Base-by-base conservation (phyloP, 2,329 filamentous ascomycete species). In the Claviceps purpurea region DNA sequence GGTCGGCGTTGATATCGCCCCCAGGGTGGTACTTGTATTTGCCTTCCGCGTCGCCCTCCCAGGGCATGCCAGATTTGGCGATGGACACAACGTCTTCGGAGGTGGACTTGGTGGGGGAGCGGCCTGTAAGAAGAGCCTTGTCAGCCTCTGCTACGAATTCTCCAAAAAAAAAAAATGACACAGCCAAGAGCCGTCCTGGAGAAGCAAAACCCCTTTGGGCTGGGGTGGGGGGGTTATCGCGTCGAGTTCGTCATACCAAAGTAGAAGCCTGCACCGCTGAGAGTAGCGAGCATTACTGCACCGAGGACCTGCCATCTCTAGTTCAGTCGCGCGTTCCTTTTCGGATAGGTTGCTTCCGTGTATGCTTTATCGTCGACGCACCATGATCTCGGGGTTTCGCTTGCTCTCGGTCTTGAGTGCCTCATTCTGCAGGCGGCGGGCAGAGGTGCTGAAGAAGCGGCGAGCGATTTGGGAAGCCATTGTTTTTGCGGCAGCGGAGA, bases 251-350 rank as follows among this genome's bases (percentile, higher is more conserved):
- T 20, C 66, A 66, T 78, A 87, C 85, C 85, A 64, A 93, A 87
- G 74, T 90, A 89, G 82, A 84, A 95, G 68, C 91, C 91, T 60
- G 88, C 91, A 62, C 93, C 82, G 65, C 84, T 83, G 65, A 96
- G 86, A 63, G 88, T 86, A 68, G 84, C 84, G 63, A 85, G 83
- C 89, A 97, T 95, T 69, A 97, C 84, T 65, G 82, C 87, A 58
- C 90, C 80, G 59, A 98, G 85, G 65, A 97, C 82, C 93, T 97
- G 18, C 13, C 37, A 54, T 40, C 41, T 18, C 8, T 42, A 34
- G 42, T 50, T 37, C 52, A 47, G 11, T 44, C 30, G 43, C 24
- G 30, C 24, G 5, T 41, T 22, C 24, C 34, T 22, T 22, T n/a
- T 18, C 5, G 18, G 18, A 24, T 5, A 5, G 10, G 3, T 6